phyloP scores from a whole-genome alignment of 2,329 filamentous ascomycete species.

The Aspergillus melleus region DNA sequence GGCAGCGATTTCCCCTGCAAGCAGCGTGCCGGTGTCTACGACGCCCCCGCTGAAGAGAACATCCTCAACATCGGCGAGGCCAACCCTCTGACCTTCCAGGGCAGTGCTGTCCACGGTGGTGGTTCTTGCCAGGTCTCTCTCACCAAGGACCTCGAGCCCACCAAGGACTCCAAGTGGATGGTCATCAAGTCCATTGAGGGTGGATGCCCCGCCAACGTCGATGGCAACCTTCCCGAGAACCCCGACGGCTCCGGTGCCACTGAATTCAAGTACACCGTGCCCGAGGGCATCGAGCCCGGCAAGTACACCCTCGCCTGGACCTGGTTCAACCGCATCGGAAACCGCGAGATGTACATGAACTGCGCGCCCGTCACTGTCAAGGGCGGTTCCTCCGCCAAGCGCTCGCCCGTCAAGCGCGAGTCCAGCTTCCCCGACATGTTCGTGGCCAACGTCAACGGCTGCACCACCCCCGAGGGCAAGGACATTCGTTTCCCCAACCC shows the following conservation, averaged over 20 bases:
- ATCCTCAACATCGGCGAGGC: slow-evolving; percentile 63
- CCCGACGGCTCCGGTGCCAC: slow-evolving; percentile 50
- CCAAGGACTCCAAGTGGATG: slow-evolving; percentile 70
- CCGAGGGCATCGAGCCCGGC: slow-evolving; percentile 69
- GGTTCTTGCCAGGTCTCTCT: slow-evolving; percentile 89
- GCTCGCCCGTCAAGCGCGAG: slow-evolving; percentile 53
- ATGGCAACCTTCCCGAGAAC: slow-evolving; percentile 59
- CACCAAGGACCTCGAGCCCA: slow-evolving; percentile 72
- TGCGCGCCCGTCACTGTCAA: slow-evolving; percentile 74
- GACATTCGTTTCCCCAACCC: slow-evolving; percentile 70
- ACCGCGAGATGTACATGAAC: slow-evolving; percentile 98
- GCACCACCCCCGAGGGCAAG: slow-evolving; percentile 53
- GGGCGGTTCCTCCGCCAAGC: slow-evolving; percentile 48
- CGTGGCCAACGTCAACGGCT: slow-evolving; percentile 68
- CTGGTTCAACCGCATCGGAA: slow-evolving; percentile 91
- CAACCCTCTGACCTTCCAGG: slow-evolving; percentile 65
- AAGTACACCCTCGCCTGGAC: slow-evolving; percentile 85
- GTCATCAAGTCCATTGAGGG: slow-evolving; percentile 88
- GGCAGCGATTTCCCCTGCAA: slow-evolving; percentile 86
- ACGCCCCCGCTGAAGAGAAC: slow-evolving; percentile 53
- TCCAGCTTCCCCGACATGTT: slow-evolving; percentile 71
- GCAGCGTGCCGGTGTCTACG: slow-evolving; percentile 44
- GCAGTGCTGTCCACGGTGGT: slow-evolving; percentile 79
- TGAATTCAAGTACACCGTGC: slow-evolving; percentile 70
- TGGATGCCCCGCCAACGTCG: slow-evolving; percentile 69